phyloP scores from a whole-genome alignment of 495 filamentous ascomycete genomes.

The Xylaria curta region DNA sequence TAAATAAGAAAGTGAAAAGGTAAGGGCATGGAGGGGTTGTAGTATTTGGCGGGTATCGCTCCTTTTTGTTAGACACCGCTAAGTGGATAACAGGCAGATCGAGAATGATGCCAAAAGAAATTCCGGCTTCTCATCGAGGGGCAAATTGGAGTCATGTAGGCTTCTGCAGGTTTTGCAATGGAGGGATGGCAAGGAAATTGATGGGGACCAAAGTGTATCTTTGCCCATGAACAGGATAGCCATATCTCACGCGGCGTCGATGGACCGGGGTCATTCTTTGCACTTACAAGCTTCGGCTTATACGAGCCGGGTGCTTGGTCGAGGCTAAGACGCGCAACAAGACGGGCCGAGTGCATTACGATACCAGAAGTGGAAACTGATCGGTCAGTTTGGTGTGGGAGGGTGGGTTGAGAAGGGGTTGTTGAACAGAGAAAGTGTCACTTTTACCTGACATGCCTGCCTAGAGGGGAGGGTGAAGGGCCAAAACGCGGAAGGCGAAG shows the following conservation, averaged over 20 bases:
- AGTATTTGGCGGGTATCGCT: slow-evolving; percentile 11
- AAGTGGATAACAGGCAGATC: slow-evolving; percentile 16
- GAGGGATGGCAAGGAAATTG: slow-evolving; percentile 16
- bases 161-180: slow-evolving; percentile 22
- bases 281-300: slow-evolving; percentile 18
- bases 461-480: background rate
- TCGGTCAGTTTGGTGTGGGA: slow-evolving; percentile 25
- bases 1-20: slow-evolving; percentile 4
- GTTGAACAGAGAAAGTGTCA: slow-evolving; percentile 8
- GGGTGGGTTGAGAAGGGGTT: slow-evolving; percentile 16
- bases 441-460: background rate
- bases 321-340: slow-evolving; percentile 27
- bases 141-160: slow-evolving; percentile 23
- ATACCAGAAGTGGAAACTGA: slow-evolving; percentile 27
- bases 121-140: slow-evolving; percentile 18
- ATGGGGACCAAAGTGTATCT: slow-evolving; percentile 18
- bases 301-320: slow-evolving; percentile 26
- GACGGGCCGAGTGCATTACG: slow-evolving; percentile 28
- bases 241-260: slow-evolving; percentile 20
- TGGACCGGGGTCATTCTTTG: slow-evolving; percentile 19
- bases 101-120: background rate
- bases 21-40: background rate
- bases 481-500: background rate
- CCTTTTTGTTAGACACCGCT: slow-evolving; percentile 7
- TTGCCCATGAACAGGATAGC: slow-evolving; percentile 20